These are phyloP conservation scores for Alternaria alternata DNA, from an alignment of 2,329 filamentous ascomycete species.

Conservation along the genomic window DNA sequence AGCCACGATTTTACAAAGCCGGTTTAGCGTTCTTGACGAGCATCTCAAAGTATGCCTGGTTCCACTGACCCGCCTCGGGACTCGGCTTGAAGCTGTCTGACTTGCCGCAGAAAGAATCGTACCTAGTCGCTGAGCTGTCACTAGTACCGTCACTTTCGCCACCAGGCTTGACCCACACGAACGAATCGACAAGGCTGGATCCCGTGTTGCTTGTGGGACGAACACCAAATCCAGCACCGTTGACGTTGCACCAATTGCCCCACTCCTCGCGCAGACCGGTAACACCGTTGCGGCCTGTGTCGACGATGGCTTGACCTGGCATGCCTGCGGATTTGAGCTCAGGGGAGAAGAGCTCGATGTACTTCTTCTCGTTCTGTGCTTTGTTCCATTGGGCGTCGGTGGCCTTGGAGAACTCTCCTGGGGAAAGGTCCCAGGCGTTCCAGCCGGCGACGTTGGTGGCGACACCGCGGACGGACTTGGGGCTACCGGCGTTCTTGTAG, in stretches of 20 bases:
- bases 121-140: constrained; percentile 56
- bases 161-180: constrained; percentile 77
- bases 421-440: constrained; percentile 61
- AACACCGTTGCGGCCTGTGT: constrained; percentile 67
- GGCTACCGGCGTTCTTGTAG: constrained; percentile 59
- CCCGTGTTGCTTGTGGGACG: constrained; percentile 68
- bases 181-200: constrained; percentile 66
- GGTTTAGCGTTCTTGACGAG: constrained; percentile 51
- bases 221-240: constrained; percentile 69
- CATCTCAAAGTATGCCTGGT: constrained; percentile 58
- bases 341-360: constrained; percentile 61
- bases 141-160: constrained; percentile 62
- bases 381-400: constrained; percentile 51
- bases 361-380: constrained; percentile 62
- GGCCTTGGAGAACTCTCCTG: constrained; percentile 47
- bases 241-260: constrained; percentile 75
- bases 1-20: constrained; percentile 33
- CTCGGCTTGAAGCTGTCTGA: constrained; percentile 67
- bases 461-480: constrained; percentile 61
- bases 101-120: constrained; percentile 65
- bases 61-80: constrained; percentile 75
- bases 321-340: constrained; percentile 59
- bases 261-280: constrained; percentile 59
- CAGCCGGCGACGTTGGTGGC: constrained; percentile 68
- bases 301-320: constrained; percentile 64